Evolutionary conservation across 2,329 filamentous ascomycete species (phyloP), one percentile per base, ranked within the genome.

Genomic region (Exophiala lecanii-corni): DNA sequence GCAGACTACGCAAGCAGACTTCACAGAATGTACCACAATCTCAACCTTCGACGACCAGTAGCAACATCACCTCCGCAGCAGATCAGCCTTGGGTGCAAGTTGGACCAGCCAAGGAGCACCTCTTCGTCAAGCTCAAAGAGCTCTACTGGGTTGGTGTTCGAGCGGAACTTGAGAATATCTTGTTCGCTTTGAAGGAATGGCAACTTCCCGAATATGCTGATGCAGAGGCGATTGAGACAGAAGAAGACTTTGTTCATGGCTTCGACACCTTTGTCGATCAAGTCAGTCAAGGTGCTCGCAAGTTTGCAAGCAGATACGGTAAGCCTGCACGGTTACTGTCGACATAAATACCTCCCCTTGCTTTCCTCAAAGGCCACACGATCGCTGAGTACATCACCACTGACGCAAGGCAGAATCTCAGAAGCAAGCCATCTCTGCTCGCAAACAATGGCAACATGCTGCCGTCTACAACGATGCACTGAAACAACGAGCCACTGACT

Each of bases 221-320:
- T 2, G 44, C 54, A 4, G 37, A 33, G n/a, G 30, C 50, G 4
- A 15, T 46, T 4, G 62, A 64, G 18, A 59, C 66, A 39, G 32
- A 51, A 1, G 57, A 62, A 28, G 38, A 54, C 18, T 43, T 56
- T 19, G 55, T 68, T 4, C 57, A 67, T 43, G 66, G 65, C 6
- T 69, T 61, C 37, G 64, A 68, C 32, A 65, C 65, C 0, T 69
- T 68, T 35, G 36, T 68, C 5, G 60, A 65, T 26, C 60, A 66
- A 19, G 61, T 69, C 21, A 61, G 51, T 39, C 47, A 65, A 7
- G 54, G 53, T 6, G 55, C 59, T 3, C 53, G 59, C 2, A 51
- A 55, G 10, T 62, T 65, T 36, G 55, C 59, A 5, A 43, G 9
- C 19, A 16, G 21, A 45, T 25, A 45, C 26, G 26, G 40, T 44